Percentiles rank a stretch among this genome's conserved stretches.
phyloP scores from a whole-genome alignment of 805 yeast species.

The Saccharomyces eubayanus region DNA sequence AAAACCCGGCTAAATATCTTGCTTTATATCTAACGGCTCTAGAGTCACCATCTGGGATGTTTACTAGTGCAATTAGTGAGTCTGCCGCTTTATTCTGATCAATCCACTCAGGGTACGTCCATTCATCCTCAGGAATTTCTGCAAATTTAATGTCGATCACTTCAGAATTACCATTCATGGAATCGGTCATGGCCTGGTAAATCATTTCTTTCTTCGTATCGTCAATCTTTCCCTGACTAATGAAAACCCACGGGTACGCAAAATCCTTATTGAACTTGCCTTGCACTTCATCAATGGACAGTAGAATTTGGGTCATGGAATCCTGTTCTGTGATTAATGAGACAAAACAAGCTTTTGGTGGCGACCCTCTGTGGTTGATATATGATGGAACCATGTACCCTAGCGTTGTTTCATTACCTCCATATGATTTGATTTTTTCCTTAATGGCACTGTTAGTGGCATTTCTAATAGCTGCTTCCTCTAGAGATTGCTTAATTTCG shows the following conservation, averaged over 20 bases:
- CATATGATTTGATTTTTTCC: not conserved
- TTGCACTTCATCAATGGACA: slow-evolving; percentile 62
- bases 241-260: slow-evolving; percentile 87
- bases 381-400: not conserved
- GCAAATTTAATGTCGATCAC: not conserved
- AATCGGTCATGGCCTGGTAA: not conserved
- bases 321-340: slow-evolving; percentile 57
- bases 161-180: not conserved
- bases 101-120: slow-evolving; percentile 75
- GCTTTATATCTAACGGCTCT: slow-evolving; percentile 76
- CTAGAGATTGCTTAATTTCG: not conserved
- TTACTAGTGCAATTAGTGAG: slow-evolving; percentile 47
- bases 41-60: slow-evolving; percentile 64
- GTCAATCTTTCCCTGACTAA: slow-evolving; percentile 69
- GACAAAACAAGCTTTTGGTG: slow-evolving; percentile 34
- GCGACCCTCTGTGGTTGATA: slow-evolving; percentile 21
- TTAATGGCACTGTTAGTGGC: not conserved
- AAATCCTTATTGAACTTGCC: slow-evolving; percentile 68
- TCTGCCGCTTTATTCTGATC: slow-evolving; percentile 59
- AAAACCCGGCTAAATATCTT: slow-evolving; percentile 71
- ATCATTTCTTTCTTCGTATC: slow-evolving; percentile 33
- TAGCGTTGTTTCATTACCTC: not conserved
- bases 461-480: not conserved
- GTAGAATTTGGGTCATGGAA: slow-evolving; percentile 34
- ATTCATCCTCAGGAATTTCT: slow-evolving; percentile 20